These are phyloP conservation scores for Musa balbisiana DNA, from an alignment of 202 grass and related monocot species.

Conservation along the genomic window DNA sequence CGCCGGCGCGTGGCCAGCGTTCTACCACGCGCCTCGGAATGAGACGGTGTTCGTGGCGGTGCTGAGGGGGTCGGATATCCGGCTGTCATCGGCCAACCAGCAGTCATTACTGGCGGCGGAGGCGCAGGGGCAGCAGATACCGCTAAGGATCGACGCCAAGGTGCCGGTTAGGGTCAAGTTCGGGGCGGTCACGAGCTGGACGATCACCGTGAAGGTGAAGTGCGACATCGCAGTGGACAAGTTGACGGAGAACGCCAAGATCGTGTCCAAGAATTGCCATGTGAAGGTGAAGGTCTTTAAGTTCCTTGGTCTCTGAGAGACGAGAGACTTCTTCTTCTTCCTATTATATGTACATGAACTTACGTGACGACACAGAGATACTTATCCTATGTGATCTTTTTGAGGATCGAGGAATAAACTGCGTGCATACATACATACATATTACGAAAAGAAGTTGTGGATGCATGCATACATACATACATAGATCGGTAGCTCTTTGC, in stretches of 20 bases:
- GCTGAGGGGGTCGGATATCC: constrained; percentile 41
- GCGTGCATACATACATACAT: neutral
- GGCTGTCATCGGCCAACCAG: constrained; percentile 27
- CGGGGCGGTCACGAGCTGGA: constrained; percentile 47
- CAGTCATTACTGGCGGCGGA: constrained; percentile 38
- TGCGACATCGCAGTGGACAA: constrained; percentile 49
- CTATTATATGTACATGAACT: no score
- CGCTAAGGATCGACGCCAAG: constrained; percentile 43
- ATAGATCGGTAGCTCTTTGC: neutral
- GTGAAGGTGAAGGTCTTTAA: constrained; percentile 25
- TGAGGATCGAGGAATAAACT: neutral
- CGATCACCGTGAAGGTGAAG: constrained; percentile 37
- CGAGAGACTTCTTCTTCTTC: neutral
- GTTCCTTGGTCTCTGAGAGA: neutral
- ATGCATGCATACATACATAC: neutral
- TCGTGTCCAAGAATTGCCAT: constrained; percentile 47
- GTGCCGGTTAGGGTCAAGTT: constrained; percentile 59
- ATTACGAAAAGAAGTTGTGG: neutral
- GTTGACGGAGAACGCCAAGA: constrained; percentile 35
- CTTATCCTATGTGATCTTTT: neutral
- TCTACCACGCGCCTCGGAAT: constrained; percentile 54
- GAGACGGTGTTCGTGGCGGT: constrained; percentile 42
- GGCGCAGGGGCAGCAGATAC: constrained; percentile 36
- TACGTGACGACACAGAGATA: neutral
- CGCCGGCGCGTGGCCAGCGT: constrained; percentile 48